These are phyloP conservation scores for Geotrichum australiense DNA, from an alignment of 1,139 yeast species.

Conservation along the genomic window DNA sequence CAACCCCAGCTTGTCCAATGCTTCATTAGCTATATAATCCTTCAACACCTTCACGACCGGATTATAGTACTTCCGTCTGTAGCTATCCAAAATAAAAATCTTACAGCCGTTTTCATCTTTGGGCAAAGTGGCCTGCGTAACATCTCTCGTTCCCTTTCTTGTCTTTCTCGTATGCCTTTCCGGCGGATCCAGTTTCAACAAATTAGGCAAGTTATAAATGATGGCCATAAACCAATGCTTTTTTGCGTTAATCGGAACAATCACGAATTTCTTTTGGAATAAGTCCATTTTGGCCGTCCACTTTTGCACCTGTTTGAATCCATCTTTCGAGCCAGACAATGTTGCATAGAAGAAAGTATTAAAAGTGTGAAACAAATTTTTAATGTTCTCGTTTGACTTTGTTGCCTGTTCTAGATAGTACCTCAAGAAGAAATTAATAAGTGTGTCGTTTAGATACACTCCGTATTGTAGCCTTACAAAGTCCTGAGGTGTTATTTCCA, in stretches of 20 bases:
- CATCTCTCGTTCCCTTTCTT: background rate
- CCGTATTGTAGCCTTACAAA: slow-evolving; percentile 34
- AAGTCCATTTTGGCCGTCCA: slow-evolving; percentile 75
- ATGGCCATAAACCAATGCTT: slow-evolving; percentile 79
- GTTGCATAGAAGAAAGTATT: slow-evolving; percentile 81
- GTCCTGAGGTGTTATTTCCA: slow-evolving; percentile 31
- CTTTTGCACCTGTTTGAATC: slow-evolving; percentile 58
- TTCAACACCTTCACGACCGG: slow-evolving; percentile 47
- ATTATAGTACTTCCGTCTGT: slow-evolving; percentile 28
- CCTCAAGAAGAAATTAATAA: slow-evolving; percentile 37
- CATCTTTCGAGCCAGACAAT: slow-evolving; percentile 37
- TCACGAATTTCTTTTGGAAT: slow-evolving; percentile 51
- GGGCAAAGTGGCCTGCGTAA: background rate
- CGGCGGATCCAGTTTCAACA: slow-evolving; percentile 18
- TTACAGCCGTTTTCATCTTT: slow-evolving; percentile 25
- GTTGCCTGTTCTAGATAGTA: slow-evolving; percentile 20
- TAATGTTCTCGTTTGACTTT: slow-evolving; percentile 15
- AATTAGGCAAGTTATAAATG: slow-evolving; percentile 27
- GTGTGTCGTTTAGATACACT: slow-evolving; percentile 38
- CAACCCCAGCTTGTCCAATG: slow-evolving; percentile 53
- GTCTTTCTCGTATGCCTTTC: background rate
- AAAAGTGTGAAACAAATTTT: slow-evolving; percentile 51
- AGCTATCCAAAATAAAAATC: slow-evolving; percentile 73
- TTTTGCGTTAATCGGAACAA: slow-evolving; percentile 76
- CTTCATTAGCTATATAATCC: slow-evolving; percentile 61